Percentiles rank a stretch among this genome's conserved stretches.
Conservation (phyloP, 2,329 filamentous ascomycete genomes). For the Colletotrichum agaves region DNA sequence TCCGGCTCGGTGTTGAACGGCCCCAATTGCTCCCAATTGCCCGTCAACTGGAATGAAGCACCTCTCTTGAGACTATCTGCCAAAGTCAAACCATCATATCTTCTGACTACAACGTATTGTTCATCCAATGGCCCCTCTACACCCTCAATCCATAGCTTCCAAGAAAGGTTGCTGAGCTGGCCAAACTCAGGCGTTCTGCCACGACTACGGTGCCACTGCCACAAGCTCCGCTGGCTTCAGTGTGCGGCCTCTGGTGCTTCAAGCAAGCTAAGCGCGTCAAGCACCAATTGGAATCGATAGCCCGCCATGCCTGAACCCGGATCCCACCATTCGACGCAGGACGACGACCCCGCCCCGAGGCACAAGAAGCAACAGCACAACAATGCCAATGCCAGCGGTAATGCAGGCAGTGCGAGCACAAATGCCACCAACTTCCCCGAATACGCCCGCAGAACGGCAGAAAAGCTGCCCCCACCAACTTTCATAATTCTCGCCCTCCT, state of each 20-base stretch:
- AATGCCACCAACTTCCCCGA: conserved; percentile 24
- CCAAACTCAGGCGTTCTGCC: conserved; percentile 13
- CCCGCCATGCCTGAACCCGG: conserved; percentile 42
- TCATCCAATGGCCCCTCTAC: not conserved
- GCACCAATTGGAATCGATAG: not conserved
- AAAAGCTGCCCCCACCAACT: conserved; percentile 57
- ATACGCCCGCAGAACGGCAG: conserved; percentile 43
- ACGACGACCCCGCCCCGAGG: conserved; percentile 47
- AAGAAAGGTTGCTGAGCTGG: conserved; percentile 10
- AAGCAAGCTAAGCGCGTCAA: conserved; percentile 8
- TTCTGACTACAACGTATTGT: not conserved
- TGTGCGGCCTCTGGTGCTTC: conserved; percentile 1
- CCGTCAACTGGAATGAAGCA: not conserved
- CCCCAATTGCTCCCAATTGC: not conserved
- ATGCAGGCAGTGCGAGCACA: conserved; percentile 13
- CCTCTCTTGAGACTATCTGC: not conserved
- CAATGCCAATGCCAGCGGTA: conserved; percentile 20
- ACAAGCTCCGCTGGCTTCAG: conserved; percentile 13
- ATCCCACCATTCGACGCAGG: conserved; percentile 45
- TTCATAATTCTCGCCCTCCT: conserved; percentile 53
- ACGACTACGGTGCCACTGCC: not conserved
- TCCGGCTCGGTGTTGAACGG: not conserved
- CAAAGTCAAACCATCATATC: not conserved
- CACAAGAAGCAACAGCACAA: conserved; percentile 39
- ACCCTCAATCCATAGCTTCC: conserved; percentile 2